Conservation (phyloP, 148 eudicot species). For the Vaccinium corymbosum region DNA sequence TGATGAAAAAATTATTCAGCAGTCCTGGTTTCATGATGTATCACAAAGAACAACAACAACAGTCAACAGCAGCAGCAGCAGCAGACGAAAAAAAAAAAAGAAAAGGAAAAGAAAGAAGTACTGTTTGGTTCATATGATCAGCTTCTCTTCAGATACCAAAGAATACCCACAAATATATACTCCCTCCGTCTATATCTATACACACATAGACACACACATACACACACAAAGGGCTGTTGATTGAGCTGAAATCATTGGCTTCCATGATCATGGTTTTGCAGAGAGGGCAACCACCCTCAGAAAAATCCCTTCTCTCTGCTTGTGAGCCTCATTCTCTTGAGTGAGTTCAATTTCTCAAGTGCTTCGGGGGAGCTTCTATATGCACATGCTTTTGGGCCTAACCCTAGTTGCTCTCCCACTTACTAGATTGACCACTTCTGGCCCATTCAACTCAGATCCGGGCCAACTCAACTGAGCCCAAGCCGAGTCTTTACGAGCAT, state of each 20-base stretch:
- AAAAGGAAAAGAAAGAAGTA: neutral
- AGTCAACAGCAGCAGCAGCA: too few relatives aligned
- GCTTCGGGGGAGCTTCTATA: neutral
- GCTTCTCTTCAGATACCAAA: neutral
- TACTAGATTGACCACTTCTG: neutral
- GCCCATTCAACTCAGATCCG: too few relatives aligned
- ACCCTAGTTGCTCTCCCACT: neutral
- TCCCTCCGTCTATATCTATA: neutral
- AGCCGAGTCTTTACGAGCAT: too few relatives aligned
- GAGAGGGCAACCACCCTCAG: neutral
- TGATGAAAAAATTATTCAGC: neutral
- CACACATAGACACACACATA: neutral
- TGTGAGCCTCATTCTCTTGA: neutral
- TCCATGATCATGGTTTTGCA: neutral
- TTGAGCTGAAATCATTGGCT: slow-evolving; percentile 2
- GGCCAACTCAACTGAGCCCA: too few relatives aligned
- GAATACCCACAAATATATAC: neutral
- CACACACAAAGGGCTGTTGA: neutral
- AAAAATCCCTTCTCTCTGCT: neutral
- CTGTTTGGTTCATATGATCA: neutral
- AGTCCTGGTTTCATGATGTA: neutral
- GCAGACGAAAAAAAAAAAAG: neutral
- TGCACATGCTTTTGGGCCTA: neutral
- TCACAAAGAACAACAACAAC: neutral
- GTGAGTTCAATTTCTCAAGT: neutral